Conservation (phyloP, 1,139 yeast genomes). For the Arxiozyma telluris region DNA sequence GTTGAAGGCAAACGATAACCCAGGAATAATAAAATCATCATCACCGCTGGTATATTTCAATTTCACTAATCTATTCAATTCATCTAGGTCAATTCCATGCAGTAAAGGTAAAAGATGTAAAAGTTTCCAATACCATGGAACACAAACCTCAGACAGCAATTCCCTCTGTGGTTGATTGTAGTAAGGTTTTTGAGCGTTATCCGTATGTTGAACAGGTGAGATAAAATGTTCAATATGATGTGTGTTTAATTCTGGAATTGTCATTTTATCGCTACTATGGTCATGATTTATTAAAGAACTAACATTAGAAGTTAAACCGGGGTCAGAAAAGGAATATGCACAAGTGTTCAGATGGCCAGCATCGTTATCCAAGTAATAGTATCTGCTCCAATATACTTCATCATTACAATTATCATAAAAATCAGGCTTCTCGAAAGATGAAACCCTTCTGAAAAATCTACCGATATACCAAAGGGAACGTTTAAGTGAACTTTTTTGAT, state of each 20-base stretch:
- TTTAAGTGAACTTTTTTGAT: slow-evolving; percentile 22
- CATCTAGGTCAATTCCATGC: slow-evolving; percentile 28
- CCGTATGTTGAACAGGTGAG: not conserved
- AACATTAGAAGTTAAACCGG: slow-evolving; percentile 1
- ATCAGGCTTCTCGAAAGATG: slow-evolving; percentile 9
- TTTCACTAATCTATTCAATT: slow-evolving; percentile 20
- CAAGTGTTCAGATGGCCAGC: slow-evolving; percentile 1
- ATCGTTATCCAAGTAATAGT: slow-evolving; percentile 9
- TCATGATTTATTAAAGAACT: slow-evolving; percentile 1
- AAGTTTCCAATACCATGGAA: slow-evolving; percentile 24
- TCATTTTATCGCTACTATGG: not conserved
- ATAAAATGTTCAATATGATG: not conserved
- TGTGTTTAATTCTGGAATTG: not conserved
- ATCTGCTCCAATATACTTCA: slow-evolving; percentile 19
- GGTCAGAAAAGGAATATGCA: not conserved
- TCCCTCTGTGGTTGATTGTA: not conserved
- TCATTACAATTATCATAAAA: slow-evolving; percentile 25
- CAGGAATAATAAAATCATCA: slow-evolving; percentile 22
- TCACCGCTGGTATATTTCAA: slow-evolving; percentile 15
- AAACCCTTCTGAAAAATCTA: slow-evolving; percentile 16
- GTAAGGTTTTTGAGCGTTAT: not conserved
- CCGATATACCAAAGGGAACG: slow-evolving; percentile 21
- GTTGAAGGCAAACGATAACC: slow-evolving; percentile 17
- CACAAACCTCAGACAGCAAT: slow-evolving; percentile 4
- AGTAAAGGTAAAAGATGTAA: slow-evolving; percentile 27